Conservation (phyloP, 176 grass and related monocot species). For the Oryza nivara region DNA sequence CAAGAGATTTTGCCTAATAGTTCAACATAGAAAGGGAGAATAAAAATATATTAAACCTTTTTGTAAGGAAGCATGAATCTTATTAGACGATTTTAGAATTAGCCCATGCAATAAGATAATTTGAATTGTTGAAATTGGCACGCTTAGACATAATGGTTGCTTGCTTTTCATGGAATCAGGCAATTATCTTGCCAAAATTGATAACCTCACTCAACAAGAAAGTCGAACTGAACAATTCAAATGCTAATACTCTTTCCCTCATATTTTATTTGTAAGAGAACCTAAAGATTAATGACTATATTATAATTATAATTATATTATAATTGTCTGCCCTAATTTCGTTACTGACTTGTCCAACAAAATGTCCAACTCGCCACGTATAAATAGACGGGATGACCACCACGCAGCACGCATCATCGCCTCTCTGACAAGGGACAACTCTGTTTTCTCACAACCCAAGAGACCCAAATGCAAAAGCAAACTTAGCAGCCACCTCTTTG, state of each 20-base stretch:
- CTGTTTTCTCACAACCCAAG: neutral
- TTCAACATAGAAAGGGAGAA: too few relatives aligned
- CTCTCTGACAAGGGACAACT: too few relatives aligned
- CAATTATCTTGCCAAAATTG: neutral
- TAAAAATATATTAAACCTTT: too few relatives aligned
- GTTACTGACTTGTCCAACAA: neutral
- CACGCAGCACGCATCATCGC: neutral
- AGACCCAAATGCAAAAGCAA: constrained; percentile 34
- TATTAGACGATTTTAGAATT: too few relatives aligned
- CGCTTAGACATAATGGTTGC: too few relatives aligned
- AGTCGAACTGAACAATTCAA: neutral
- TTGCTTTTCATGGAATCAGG: too few relatives aligned
- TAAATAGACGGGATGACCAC: constrained; percentile 31
- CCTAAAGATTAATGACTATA: neutral
- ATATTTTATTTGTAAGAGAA: neutral
- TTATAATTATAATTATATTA: too few relatives aligned
- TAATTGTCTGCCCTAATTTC: neutral
- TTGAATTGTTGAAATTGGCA: too few relatives aligned
- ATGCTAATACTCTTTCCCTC: neutral
- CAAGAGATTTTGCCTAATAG: too few relatives aligned
- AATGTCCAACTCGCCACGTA: constrained; percentile 18
- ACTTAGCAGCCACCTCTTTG: neutral
- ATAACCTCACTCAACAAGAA: neutral
- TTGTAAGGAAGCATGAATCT: too few relatives aligned
- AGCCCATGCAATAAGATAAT: too few relatives aligned